phyloP scores from a whole-genome alignment of 2,329 filamentous ascomycete genomes.

The Alternaria incomplexa region DNA sequence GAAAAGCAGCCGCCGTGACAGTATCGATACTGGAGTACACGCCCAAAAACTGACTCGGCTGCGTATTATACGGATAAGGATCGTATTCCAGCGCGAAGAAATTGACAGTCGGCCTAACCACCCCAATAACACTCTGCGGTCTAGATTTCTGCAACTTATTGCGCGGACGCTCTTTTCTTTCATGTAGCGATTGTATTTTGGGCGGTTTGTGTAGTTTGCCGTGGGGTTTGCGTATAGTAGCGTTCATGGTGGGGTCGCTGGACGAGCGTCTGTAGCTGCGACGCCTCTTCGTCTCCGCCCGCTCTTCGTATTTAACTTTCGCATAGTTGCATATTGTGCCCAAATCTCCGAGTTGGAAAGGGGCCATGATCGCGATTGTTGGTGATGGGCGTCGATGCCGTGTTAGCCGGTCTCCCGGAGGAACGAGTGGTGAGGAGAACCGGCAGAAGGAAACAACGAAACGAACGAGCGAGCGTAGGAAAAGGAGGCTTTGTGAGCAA shows the following conservation, averaged over 20 bases:
- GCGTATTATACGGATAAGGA: conserved; percentile 27
- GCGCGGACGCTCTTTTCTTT: conserved; percentile 16
- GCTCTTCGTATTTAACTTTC: conserved; percentile 17
- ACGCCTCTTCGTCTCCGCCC: conserved; percentile 9
- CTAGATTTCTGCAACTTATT: conserved; percentile 19
- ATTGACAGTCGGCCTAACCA: background rate
- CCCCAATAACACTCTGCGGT: background rate
- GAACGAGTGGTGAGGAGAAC: conserved; percentile 6
- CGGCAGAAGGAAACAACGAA: conserved; percentile 2
- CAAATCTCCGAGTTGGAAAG: conserved; percentile 10
- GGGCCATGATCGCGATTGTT: conserved; percentile 8
- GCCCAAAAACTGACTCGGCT: conserved; percentile 26
- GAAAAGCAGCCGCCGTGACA: conserved; percentile 25
- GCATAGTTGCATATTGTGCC: conserved; percentile 18
- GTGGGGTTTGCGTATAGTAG: background rate
- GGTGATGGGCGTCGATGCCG: background rate
- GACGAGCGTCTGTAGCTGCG: conserved; percentile 8
- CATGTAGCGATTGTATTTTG: conserved; percentile 10
- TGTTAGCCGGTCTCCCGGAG: conserved; percentile 1
- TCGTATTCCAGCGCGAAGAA: conserved; percentile 29
- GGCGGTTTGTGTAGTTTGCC: conserved; percentile 26
- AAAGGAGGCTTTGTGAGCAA: background rate
- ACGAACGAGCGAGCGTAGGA: background rate
- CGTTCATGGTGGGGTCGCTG: conserved; percentile 9
- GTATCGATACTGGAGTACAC: conserved; percentile 27